Percentiles rank a stretch among this genome's conserved stretches.
Evolutionary conservation across 495 filamentous ascomycete genomes (phyloP).

Genomic region (Hyaloscypha hepaticicola): DNA sequence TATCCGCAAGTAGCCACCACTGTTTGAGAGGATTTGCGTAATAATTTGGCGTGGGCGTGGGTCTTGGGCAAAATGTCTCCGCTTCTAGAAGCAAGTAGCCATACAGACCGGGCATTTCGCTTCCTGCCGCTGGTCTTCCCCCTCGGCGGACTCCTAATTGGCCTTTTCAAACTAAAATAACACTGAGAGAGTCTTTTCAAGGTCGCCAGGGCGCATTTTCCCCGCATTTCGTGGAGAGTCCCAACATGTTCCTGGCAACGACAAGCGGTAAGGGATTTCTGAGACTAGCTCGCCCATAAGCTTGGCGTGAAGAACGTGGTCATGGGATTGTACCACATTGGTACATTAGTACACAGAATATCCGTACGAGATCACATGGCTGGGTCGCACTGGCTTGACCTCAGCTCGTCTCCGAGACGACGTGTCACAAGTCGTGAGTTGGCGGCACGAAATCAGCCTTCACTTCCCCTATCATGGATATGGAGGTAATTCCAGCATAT

Average conservation of each 20-base stretch:
- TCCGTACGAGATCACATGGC: background rate
- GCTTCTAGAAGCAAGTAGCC: background rate
- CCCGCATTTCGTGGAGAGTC: background rate
- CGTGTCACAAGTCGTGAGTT: background rate
- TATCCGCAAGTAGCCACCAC: constrained; percentile 14
- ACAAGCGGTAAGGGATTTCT: background rate
- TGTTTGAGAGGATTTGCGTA: background rate
- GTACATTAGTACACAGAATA: background rate
- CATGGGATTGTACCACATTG: background rate
- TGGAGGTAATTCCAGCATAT: no score
- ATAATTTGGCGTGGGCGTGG: constrained; percentile 5
- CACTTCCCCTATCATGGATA: background rate
- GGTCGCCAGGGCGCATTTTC: background rate
- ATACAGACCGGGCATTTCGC: background rate
- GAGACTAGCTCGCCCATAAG: background rate
- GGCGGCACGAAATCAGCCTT: background rate
- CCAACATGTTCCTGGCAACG: background rate
- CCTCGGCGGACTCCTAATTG: background rate
- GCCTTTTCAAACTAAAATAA: background rate
- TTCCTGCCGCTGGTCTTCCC: background rate
- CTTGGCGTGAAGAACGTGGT: background rate
- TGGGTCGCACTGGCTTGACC: background rate
- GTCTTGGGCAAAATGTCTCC: constrained; percentile 7
- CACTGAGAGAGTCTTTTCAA: background rate
- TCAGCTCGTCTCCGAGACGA: background rate